Evolutionary conservation across 2,329 filamentous ascomycete genomes (phyloP).

Genomic region (Trichoderma harzianum): DNA sequence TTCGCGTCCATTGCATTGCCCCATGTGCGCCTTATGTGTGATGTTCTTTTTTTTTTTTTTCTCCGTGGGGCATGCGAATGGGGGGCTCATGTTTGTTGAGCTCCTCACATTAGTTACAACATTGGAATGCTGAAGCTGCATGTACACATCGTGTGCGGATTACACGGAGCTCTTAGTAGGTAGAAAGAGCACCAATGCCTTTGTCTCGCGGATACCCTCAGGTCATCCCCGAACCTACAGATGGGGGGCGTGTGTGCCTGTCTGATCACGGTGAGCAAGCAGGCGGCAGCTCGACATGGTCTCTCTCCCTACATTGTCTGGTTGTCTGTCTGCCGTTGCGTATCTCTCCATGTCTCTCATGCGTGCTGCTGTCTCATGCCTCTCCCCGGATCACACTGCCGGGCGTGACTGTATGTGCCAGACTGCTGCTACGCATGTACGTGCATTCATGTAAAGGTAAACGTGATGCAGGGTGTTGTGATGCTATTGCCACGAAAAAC

Average conservation of each 20-base stretch:
- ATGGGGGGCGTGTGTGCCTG: neutral
- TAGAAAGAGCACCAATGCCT: neutral
- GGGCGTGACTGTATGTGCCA: neutral
- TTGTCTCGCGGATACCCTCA: neutral
- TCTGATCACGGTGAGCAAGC: constrained; percentile 5
- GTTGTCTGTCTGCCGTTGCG: neutral
- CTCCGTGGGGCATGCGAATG: neutral
- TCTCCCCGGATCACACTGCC: constrained; percentile 4
- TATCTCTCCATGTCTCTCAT: constrained; percentile 5
- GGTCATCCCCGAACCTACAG: neutral
- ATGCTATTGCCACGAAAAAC: neutral
- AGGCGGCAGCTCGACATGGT: constrained; percentile 1
- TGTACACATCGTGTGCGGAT: neutral
- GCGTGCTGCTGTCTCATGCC: neutral
- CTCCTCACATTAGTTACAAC: neutral
- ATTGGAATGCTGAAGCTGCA: neutral
- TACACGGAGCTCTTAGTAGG: neutral
- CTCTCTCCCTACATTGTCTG: neutral
- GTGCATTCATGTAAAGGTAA: neutral
- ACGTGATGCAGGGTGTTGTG: neutral
- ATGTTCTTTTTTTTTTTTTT: neutral
- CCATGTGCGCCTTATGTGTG: neutral
- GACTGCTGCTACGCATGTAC: neutral
- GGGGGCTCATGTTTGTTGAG: neutral
- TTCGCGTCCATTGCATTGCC: constrained; percentile 2